These are phyloP conservation scores for Coccomyxa sp. DNA, from an alignment of 139 green algal genomes.

Conservation along the genomic window DNA sequence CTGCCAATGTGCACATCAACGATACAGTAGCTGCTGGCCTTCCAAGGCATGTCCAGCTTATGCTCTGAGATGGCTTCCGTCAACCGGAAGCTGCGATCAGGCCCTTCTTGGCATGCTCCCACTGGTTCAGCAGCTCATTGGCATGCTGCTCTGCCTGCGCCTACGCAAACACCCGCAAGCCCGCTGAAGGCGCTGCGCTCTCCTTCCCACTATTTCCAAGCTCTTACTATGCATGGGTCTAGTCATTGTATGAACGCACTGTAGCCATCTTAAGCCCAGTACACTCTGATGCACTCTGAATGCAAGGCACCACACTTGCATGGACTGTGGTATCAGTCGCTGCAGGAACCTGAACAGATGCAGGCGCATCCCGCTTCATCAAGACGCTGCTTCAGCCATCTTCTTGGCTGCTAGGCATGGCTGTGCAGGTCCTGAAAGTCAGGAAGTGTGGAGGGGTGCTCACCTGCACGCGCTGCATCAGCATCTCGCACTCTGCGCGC, in stretches of 20 bases:
- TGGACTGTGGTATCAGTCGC: neutral
- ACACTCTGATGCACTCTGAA: neutral
- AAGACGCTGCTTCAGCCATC: no score
- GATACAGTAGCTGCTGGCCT: no score
- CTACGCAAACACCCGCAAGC: constrained; percentile 2
- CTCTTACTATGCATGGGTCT: neutral
- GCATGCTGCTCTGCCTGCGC: constrained; percentile 15
- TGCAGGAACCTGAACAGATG: neutral
- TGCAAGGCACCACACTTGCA: neutral
- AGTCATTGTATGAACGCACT: neutral
- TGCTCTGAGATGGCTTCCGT: no score
- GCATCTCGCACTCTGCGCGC: constrained; percentile 13
- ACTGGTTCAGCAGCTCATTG: constrained; percentile 6
- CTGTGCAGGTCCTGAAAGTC: no score
- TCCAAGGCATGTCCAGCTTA: no score
- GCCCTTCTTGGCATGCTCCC: constrained; percentile 1
- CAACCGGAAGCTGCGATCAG: constrained; percentile 2
- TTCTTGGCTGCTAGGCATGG: no score
- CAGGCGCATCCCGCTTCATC: no score
- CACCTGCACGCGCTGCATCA: constrained; percentile 24
- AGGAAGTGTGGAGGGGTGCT: no score
- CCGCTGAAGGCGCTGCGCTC: no score
- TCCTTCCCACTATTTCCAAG: neutral
- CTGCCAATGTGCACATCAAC: no score
- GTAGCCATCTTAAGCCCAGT: neutral